A percentile compares a stretch with the other conserved stretches of the same genome.
These are phyloP conservation scores for Allium cepa DNA, from an alignment of 106 monocot species.

Conservation along the genomic window DNA sequence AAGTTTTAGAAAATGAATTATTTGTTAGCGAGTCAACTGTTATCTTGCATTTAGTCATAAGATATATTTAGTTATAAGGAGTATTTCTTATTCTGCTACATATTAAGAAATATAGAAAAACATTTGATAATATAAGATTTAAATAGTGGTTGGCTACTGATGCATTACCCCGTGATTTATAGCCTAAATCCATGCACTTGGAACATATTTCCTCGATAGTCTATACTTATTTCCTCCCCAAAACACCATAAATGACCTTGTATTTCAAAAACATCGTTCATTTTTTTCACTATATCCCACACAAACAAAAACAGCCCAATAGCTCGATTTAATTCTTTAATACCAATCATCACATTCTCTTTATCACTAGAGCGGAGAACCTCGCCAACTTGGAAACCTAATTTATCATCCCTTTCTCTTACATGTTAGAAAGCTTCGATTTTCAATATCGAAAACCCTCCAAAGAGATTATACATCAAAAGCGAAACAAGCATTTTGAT, in stretches of 20 bases:
- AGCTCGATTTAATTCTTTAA: slow-evolving; percentile 60
- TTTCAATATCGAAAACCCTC: slow-evolving; percentile 46
- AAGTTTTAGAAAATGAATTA: too few relatives aligned
- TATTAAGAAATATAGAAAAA: too few relatives aligned
- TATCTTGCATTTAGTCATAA: too few relatives aligned
- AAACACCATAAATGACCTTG: slow-evolving; percentile 72
- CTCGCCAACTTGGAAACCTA: slow-evolving; percentile 39
- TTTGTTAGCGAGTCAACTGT: too few relatives aligned
- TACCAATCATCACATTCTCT: slow-evolving; percentile 37
- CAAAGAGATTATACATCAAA: slow-evolving; percentile 69
- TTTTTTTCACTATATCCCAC: slow-evolving; percentile 56
- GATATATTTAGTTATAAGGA: too few relatives aligned
- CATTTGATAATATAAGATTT: too few relatives aligned
- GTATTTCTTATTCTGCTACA: too few relatives aligned
- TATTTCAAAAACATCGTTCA: slow-evolving; percentile 37
- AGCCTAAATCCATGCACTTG: slow-evolving; percentile 38
- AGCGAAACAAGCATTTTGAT: slow-evolving; percentile 81
- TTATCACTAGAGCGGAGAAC: slow-evolving; percentile 44
- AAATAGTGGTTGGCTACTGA: too few relatives aligned
- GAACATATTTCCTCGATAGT: slow-evolving; percentile 43
- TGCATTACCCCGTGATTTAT: not conserved
- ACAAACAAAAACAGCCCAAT: slow-evolving; percentile 73
- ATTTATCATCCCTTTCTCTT: not conserved
- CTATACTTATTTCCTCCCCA: slow-evolving; percentile 38
- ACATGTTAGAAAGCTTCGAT: slow-evolving; percentile 41